Percentiles rank a stretch among this genome's conserved stretches.
Conservation (phyloP, 2,329 filamentous ascomycete genomes). For the Trichophyton mentagrophytes region DNA sequence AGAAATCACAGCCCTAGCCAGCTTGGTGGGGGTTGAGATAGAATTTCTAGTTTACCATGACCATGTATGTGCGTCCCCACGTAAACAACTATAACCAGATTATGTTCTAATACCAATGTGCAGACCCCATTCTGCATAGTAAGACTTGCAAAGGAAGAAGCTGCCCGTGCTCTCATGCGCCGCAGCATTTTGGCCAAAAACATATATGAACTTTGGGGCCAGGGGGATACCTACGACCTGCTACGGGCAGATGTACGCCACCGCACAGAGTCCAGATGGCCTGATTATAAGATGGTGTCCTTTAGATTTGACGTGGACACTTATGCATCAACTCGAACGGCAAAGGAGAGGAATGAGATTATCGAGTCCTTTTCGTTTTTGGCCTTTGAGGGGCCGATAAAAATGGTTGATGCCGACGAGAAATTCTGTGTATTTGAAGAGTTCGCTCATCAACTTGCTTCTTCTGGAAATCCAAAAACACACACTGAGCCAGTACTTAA, state of each 20-base stretch:
- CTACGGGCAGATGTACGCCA: conserved; percentile 54
- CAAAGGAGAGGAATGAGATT: conserved; percentile 52
- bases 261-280: conserved; percentile 53
- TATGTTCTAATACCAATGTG: conserved; percentile 6
- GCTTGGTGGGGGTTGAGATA: conserved; percentile 52
- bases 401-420: conserved; percentile 59
- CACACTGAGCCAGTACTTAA: conserved; percentile 41
- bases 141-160: conserved; percentile 49
- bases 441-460: conserved; percentile 41
- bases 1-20: conserved; percentile 70
- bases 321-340: conserved; percentile 61
- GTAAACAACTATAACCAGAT: background rate
- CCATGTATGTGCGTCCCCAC: conserved; percentile 44
- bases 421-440: conserved; percentile 75
- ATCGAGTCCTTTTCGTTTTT: conserved; percentile 76
- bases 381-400: conserved; percentile 63
- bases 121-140: conserved; percentile 82
- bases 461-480: conserved; percentile 3
- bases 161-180: conserved; percentile 53
- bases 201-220: conserved; percentile 83
- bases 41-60: conserved; percentile 62
- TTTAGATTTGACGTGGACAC: conserved; percentile 79
- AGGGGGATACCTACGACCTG: conserved; percentile 51
- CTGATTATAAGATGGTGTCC: conserved; percentile 47
- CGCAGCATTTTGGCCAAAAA: conserved; percentile 71